Percentiles rank a stretch among this genome's conserved stretches.
These are phyloP conservation scores for Colletotrichum lupini DNA, from an alignment of 2,329 filamentous ascomycete genomes.

Conservation along the genomic window DNA sequence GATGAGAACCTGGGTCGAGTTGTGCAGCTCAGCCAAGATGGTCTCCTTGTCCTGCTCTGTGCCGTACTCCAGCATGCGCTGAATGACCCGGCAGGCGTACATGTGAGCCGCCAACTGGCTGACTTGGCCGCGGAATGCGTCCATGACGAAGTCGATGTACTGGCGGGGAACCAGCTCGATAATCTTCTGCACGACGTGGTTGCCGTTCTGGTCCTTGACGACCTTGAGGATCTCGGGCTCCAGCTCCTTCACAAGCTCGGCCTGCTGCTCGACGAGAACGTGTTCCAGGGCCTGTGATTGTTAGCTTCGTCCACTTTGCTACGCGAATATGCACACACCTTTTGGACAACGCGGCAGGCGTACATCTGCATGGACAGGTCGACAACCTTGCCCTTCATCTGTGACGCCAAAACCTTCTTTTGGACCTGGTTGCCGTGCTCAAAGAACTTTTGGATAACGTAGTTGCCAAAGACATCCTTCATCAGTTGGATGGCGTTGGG, in stretches of 20 bases:
- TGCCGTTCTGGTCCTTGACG: constrained; percentile 89
- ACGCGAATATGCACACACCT: constrained; percentile 62
- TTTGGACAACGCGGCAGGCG: constrained; percentile 94
- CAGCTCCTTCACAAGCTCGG: constrained; percentile 83
- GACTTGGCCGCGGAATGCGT: constrained; percentile 81
- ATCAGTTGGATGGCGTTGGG: constrained; percentile 88
- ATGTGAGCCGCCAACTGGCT: constrained; percentile 79
- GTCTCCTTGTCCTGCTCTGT: constrained; percentile 75
- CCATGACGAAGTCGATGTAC: constrained; percentile 87
- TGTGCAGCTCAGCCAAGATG: constrained; percentile 84
- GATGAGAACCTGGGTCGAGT: constrained; percentile 77
- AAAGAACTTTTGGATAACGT: constrained; percentile 97
- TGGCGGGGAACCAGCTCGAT: constrained; percentile 83
- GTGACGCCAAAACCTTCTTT: constrained; percentile 85
- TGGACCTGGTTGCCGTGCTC: constrained; percentile 95
- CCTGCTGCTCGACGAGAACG: constrained; percentile 92
- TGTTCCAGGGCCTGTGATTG: constrained; percentile 81
- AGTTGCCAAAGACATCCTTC: constrained; percentile 98
- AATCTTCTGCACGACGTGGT: constrained; percentile 96
- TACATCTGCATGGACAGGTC: constrained; percentile 89
- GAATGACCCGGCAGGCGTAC: constrained; percentile 93
- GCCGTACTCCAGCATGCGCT: constrained; percentile 88
- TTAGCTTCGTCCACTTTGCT: constrained; percentile 2
- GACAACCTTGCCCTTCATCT: constrained; percentile 88
- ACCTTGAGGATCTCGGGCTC: constrained; percentile 80